Evolutionary conservation across 1,139 yeast species (phyloP).

Genomic region (Yamadazyma jaroonii): DNA sequence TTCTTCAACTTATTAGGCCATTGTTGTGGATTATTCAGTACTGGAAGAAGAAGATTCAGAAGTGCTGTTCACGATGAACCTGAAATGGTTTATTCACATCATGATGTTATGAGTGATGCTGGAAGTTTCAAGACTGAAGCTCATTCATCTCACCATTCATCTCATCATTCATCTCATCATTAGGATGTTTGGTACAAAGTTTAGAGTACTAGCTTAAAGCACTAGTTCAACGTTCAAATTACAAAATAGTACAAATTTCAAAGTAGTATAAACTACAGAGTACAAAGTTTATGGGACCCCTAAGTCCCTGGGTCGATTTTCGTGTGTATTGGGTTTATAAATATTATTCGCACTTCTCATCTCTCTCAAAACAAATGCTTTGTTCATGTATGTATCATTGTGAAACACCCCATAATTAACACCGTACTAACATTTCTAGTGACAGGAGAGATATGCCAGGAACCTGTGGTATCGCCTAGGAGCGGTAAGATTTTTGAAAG

Average conservation of each 20-base stretch:
- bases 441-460: slow-evolving; percentile 64
- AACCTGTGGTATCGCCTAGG: slow-evolving; percentile 74
- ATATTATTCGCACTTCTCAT: background rate
- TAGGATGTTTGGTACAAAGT: too few species aligned
- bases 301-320: too few species aligned
- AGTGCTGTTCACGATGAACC: slow-evolving; percentile 25
- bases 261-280: too few species aligned
- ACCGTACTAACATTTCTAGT: slow-evolving; percentile 25
- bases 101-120: slow-evolving; percentile 6
- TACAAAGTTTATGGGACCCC: too few species aligned
- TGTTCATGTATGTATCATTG: slow-evolving; percentile 9
- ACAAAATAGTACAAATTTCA: too few species aligned
- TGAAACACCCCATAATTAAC: background rate
- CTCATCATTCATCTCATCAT: slow-evolving; percentile 1
- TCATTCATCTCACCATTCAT: slow-evolving; percentile 2
- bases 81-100: slow-evolving; percentile 30
- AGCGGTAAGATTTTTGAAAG: slow-evolving; percentile 75
- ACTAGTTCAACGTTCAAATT: too few species aligned
- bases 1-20: slow-evolving; percentile 41
- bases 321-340: too few species aligned
- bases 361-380: slow-evolving; percentile 6
- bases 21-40: slow-evolving; percentile 41
- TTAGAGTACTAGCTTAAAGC: too few species aligned
- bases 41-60: slow-evolving; percentile 32
- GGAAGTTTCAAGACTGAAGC: slow-evolving; percentile 6